Evolutionary conservation across 129 eudicot genomes (phyloP), one percentile per base, ranked within the genome.

Genomic region (Artemisia annua): DNA sequence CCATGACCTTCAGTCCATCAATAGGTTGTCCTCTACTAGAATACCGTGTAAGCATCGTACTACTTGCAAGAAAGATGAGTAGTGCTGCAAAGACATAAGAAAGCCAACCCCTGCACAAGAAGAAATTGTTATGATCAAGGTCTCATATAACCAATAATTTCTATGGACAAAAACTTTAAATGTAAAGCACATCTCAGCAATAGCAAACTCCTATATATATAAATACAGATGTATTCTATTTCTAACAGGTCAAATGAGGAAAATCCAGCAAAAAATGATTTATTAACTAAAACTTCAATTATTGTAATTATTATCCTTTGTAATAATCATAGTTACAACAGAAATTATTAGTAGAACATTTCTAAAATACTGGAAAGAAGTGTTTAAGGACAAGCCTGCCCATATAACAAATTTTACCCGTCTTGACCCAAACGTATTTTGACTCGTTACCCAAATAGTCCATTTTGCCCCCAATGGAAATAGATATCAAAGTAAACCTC

Each of bases 51-150:
- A 87, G 62, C 69, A 93, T 51, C 90, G 88, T 83, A 75, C 81
- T 89, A 35, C 82, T 69, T 5, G 92, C 97, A 69, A 80, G 28
- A 62, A 74, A 74, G 44, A 75, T 63, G 67, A 87, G 78, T 50
- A 87, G 61, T 44, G 82, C 62, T 17, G 95, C 90, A 53, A 87
- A 66, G 12, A 80, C 80, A 77, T 93, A 89, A 65, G 87, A 66
- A 20, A 87, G 75, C 97, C 98, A 93, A 75, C 92, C 98, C 72
- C 98, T 93, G 86, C 71, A 54, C 72, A 69, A 52, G 35, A 32
- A 5, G 10, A 67, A 68, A 9, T 35, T 57, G 20, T n/a, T 15
- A 52, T 64, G 32, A 24, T 60, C 62, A 61, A 49, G 69, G 64
- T 49, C 54, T 49, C 54, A 16, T 54, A 63, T 63, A 63, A 51